phyloP scores from a whole-genome alignment of 2,329 filamentous ascomycete species.

The Cladophialophora carrionii region DNA sequence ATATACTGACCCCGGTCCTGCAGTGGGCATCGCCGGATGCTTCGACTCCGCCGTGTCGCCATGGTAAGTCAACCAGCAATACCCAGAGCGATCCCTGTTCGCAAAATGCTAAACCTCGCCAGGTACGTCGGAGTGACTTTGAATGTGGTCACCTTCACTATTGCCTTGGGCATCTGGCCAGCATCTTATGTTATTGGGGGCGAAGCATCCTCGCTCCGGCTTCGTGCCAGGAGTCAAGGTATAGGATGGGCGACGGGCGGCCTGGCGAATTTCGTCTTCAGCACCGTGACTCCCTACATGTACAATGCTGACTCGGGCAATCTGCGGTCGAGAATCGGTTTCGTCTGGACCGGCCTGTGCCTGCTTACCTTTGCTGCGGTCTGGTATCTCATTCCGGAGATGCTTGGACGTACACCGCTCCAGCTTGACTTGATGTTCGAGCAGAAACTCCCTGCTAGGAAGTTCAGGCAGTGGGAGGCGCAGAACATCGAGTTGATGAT shows the following conservation, averaged over 20 bases:
- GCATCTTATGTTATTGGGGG: conserved; percentile 45
- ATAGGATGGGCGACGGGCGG: conserved; percentile 50
- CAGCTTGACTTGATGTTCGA: conserved; percentile 6
- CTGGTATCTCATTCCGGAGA: conserved; percentile 1
- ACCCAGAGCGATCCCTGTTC: background rate
- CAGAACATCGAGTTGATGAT: background rate
- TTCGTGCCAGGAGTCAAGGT: conserved; percentile 47
- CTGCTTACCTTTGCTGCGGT: background rate
- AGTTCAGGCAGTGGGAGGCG: background rate
- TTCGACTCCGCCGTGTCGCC: conserved; percentile 46
- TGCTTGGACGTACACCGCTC: conserved; percentile 2
- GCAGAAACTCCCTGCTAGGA: conserved; percentile 5
- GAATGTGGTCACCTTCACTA: conserved; percentile 51
- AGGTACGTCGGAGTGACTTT: conserved; percentile 50
- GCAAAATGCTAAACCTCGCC: background rate
- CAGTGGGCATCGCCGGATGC: conserved; percentile 53
- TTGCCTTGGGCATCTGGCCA: conserved; percentile 44
- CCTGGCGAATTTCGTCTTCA: conserved; percentile 49
- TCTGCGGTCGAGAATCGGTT: conserved; percentile 48
- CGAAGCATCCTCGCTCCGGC: conserved; percentile 44
- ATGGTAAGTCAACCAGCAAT: conserved; percentile 43
- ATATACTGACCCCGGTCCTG: background rate
- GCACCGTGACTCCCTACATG: conserved; percentile 56
- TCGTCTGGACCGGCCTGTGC: conserved; percentile 40
- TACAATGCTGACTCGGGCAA: conserved; percentile 54